Evolutionary conservation across 1,139 yeast species (phyloP), one percentile per base, ranked within the genome.

Genomic region (Hansenula sp.): DNA sequence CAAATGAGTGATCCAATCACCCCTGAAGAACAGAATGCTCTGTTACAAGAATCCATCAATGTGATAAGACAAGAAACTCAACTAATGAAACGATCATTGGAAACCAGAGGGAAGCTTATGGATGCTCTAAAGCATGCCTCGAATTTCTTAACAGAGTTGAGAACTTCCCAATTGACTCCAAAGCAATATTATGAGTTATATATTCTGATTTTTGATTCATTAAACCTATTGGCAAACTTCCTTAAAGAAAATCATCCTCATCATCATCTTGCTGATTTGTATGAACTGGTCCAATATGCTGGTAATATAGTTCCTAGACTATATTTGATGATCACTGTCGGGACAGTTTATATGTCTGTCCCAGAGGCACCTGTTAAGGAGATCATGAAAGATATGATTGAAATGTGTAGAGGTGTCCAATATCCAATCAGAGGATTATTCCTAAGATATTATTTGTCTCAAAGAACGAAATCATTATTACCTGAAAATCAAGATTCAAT

Each of bases 341-440:
- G 99, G 11, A 83, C 96, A 1, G 87, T 90, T 3, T 90, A 85
- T 65, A 82, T 91, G 84, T 70, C 84, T 6, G 73, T 84, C 8
- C 77, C 82, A 5, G 90, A 82, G 46, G 84, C 96, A 0, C 96
- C 97, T 0, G 76, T 79, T 25, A 79, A 80, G 60, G 98, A 91
- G 54, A 84, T 94, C 46, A 79, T 93, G 81, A 88, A 86, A 61
- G 99, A 93, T 61, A 84, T 94, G 96, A 84, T 93, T 62, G 99
- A 94, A 63, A 93, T 93, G 99, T 85, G 96, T 52, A 77, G 96
- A 36, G 99, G 98, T n/a, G 96, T 91, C 2, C 99, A 93, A 65
- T 94, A 89, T 60, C 99, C 99, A 0, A 79, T 89, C 31, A 71
- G 93, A 49, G 99, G 99, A 1, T 69, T 93, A 49, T 93, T 93